phyloP scores from a whole-genome alignment of 2,329 filamentous ascomycete genomes.

The Fusarium burgessii region DNA sequence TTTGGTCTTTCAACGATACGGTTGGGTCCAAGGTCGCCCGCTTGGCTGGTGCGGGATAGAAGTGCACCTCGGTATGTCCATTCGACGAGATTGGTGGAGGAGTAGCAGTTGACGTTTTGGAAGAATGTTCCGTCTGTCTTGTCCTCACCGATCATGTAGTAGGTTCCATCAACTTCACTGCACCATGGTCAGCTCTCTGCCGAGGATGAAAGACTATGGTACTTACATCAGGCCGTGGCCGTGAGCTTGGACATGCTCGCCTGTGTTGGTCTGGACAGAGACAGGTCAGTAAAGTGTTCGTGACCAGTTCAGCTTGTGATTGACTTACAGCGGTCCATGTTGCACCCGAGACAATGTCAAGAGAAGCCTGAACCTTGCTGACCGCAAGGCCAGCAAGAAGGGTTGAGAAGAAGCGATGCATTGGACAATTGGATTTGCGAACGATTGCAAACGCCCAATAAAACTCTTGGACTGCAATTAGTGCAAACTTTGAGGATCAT shows the following conservation, averaged over 20 bases:
- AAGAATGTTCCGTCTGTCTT: slow-evolving; percentile 72
- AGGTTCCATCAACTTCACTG: slow-evolving; percentile 61
- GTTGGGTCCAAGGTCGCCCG: slow-evolving; percentile 69
- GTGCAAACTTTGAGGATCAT: neutral
- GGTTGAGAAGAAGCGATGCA: slow-evolving; percentile 8
- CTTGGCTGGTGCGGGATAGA: slow-evolving; percentile 59
- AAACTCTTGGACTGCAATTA: neutral
- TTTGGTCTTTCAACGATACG: slow-evolving; percentile 76
- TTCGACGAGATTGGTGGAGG: slow-evolving; percentile 69
- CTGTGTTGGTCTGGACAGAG: slow-evolving; percentile 53
- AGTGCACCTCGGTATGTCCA: slow-evolving; percentile 73
- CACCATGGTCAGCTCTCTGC: neutral
- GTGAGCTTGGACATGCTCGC: slow-evolving; percentile 73
- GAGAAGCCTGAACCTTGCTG: slow-evolving; percentile 12
- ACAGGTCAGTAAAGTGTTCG: fast-evolving
- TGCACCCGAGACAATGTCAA: slow-evolving; percentile 58
- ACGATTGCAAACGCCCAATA: no score
- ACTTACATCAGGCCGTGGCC: slow-evolving; percentile 71
- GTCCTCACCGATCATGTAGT: slow-evolving; percentile 78
- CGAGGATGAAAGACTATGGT: fast-evolving
- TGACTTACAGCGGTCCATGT: slow-evolving; percentile 59
- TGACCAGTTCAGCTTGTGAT: fast-evolving
- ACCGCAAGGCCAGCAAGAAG: slow-evolving; percentile 21
- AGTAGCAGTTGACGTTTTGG: slow-evolving; percentile 76
- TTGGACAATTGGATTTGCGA: neutral